phyloP scores from a whole-genome alignment of 139 green algal genomes.

The Penium margaritaceum region DNA sequence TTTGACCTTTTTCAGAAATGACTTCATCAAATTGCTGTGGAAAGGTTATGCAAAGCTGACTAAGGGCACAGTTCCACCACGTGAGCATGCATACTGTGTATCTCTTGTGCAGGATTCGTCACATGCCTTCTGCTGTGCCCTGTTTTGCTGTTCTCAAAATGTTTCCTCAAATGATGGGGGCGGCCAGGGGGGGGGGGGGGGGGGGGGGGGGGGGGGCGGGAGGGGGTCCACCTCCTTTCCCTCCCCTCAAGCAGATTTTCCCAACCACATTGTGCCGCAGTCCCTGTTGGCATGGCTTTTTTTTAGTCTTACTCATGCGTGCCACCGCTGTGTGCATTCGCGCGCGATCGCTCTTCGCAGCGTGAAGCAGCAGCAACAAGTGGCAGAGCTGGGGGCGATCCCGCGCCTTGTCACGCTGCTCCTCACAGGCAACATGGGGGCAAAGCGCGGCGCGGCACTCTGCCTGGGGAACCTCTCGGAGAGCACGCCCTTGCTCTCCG shows the following conservation, averaged over 20 bases:
- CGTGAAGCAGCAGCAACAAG: slow-evolving; percentile 17
- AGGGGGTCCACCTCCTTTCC: not conserved
- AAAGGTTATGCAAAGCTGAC: too few relatives aligned
- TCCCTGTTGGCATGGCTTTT: too few relatives aligned
- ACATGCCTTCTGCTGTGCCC: not conserved
- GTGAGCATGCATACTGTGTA: not conserved
- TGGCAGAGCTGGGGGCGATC: slow-evolving; percentile 24
- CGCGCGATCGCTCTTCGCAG: not conserved
- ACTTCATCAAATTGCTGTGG: too few relatives aligned
- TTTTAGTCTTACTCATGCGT: too few relatives aligned
- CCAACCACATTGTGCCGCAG: too few relatives aligned
- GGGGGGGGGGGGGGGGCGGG: too few relatives aligned
- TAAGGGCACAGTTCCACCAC: not conserved
- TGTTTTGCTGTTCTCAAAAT: not conserved
- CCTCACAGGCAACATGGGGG: not conserved
- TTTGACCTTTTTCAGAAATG: too few relatives aligned
- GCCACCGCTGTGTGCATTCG: too few relatives aligned
- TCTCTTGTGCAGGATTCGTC: not conserved
- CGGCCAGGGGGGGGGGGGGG: too few relatives aligned
- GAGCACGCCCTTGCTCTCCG: slow-evolving; percentile 1
- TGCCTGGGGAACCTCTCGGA: slow-evolving; percentile 31
- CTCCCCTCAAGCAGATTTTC: not conserved
- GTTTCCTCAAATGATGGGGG: too few relatives aligned
- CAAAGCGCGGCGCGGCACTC: slow-evolving; percentile 15
- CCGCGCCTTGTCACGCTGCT: slow-evolving; percentile 25